phyloP scores from a whole-genome alignment of 2,329 filamentous ascomycete species.

The Sphaerulina populicola region DNA sequence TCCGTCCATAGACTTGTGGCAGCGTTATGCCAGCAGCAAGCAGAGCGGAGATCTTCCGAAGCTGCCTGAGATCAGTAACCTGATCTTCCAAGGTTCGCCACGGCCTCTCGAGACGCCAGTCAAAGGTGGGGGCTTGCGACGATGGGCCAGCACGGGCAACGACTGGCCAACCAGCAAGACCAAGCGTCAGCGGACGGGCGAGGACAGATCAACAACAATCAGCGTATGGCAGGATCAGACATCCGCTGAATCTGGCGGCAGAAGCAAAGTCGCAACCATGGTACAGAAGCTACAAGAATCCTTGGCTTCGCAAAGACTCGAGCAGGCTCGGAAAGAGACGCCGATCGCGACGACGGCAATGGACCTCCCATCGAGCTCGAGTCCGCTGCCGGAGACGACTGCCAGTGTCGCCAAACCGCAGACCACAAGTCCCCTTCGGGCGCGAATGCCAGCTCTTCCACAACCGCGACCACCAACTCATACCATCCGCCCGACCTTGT shows the following conservation, averaged over 20 bases:
- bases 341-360: conserved; percentile 7
- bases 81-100: conserved; percentile 42
- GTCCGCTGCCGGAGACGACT: conserved; percentile 36
- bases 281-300: conserved; percentile 42
- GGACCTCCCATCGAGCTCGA: conserved; percentile 41
- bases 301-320: conserved; percentile 32
- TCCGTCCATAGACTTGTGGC: conserved; percentile 43
- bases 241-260: conserved; percentile 25
- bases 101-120: conserved; percentile 37
- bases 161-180: conserved; percentile 38
- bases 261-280: conserved; percentile 31
- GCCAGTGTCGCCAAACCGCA: conserved; percentile 9
- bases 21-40: conserved; percentile 35
- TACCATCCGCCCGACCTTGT: conserved; percentile 13
- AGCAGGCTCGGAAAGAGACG: conserved; percentile 14
- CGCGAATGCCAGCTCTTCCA: conserved; percentile 13
- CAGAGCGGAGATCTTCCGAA: conserved; percentile 34
- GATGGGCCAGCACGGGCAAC: conserved; percentile 46
- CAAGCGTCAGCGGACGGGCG: conserved; percentile 36
- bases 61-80: conserved; percentile 36
- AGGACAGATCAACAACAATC: conserved; percentile 24
- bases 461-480: conserved; percentile 10
- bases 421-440: conserved; percentile 19
- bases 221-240: conserved; percentile 33
- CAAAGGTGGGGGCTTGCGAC: conserved; percentile 41